Conservation (phyloP, 2,329 filamentous ascomycete species). For the Simplicillium sp. region DNA sequence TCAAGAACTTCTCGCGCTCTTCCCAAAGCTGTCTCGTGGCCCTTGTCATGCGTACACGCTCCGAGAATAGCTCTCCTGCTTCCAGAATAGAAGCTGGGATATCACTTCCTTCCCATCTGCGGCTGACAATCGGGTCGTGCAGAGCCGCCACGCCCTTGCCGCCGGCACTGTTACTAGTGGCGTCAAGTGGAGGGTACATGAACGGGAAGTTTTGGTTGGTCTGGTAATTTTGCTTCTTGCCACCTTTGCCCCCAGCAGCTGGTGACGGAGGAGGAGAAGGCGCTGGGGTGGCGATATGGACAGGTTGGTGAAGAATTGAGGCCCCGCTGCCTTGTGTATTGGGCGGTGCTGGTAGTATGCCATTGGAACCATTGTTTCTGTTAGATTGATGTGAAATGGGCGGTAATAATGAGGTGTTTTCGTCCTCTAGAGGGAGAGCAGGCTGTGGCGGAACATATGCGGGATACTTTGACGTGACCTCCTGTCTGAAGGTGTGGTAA, state of each 20-base stretch:
- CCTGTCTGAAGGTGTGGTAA: constrained; percentile 92
- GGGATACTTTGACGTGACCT: constrained; percentile 96
- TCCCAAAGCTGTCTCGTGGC: constrained; percentile 93
- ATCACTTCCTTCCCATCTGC: constrained; percentile 88
- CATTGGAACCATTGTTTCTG: constrained; percentile 48
- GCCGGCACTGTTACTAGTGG: constrained; percentile 78
- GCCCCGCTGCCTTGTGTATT: constrained; percentile 48
- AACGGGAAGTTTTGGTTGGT: constrained; percentile 99
- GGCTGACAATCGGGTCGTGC: constrained; percentile 70
- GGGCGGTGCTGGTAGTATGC: constrained; percentile 48
- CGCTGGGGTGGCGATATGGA: constrained; percentile 96
- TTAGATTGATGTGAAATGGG: constrained; percentile 69
- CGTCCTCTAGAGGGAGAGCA: constrained; percentile 74
- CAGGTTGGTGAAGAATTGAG: constrained; percentile 89
- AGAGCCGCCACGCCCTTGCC: constrained; percentile 78
- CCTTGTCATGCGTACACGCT: constrained; percentile 81
- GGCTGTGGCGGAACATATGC: constrained; percentile 86
- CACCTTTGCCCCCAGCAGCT: constrained; percentile 75
- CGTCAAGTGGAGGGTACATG: constrained; percentile 88
- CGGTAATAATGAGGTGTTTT: constrained; percentile 84
- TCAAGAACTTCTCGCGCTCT: constrained; percentile 83
- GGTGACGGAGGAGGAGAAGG: constrained; percentile 93
- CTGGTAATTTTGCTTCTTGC: constrained; percentile 98
- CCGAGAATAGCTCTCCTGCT: constrained; percentile 85
- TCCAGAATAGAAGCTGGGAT: constrained; percentile 92